Evolutionary conservation across 1,284 basidiomycete genomes (phyloP).

Genomic region (Pisolithus thermaeus): DNA sequence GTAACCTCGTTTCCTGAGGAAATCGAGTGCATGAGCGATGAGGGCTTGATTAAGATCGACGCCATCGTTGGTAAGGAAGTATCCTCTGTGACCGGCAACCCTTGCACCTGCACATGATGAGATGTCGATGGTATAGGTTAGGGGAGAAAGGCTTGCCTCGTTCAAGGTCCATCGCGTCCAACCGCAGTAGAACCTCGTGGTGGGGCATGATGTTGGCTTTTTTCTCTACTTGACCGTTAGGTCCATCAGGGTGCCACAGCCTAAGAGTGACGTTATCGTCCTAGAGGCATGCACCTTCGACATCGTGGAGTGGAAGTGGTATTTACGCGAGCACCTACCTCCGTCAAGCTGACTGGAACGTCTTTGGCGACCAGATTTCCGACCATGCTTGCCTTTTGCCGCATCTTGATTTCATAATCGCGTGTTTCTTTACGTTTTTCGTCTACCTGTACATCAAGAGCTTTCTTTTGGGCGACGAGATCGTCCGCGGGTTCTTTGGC

Average conservation of each 20-base stretch:
- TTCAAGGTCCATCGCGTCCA: conserved; percentile 96
- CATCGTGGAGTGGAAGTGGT: neutral
- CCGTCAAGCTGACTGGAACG: conserved; percentile 83
- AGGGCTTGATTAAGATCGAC: conserved; percentile 97
- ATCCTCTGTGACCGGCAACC: conserved; percentile 93
- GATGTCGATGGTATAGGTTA: neutral
- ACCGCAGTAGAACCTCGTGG: conserved; percentile 90
- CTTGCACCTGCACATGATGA: conserved; percentile 61
- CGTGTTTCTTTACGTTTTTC: conserved; percentile 70
- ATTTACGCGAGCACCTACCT: conserved; percentile 46
- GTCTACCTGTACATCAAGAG: conserved; percentile 75
- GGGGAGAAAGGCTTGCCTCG: conserved; percentile 50
- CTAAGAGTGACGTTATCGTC: conserved; percentile 85
- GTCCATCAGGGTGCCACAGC: conserved; percentile 86
- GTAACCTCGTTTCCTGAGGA: conserved; percentile 77
- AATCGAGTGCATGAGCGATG: conserved; percentile 93
- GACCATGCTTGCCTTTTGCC: conserved; percentile 74
- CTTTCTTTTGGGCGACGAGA: conserved; percentile 75
- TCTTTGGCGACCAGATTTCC: conserved; percentile 92
- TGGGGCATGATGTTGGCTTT: conserved; percentile 84
- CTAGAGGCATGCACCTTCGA: conserved; percentile 27
- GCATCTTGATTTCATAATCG: conserved; percentile 76
- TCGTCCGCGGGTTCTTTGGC: conserved; percentile 90
- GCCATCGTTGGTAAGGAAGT: conserved; percentile 93
- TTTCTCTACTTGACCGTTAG: conserved; percentile 55